A percentile compares a stretch with the other conserved stretches of the same genome.
Conservation (phyloP, 257 asterid genomes). For the Salvia splendens region DNA sequence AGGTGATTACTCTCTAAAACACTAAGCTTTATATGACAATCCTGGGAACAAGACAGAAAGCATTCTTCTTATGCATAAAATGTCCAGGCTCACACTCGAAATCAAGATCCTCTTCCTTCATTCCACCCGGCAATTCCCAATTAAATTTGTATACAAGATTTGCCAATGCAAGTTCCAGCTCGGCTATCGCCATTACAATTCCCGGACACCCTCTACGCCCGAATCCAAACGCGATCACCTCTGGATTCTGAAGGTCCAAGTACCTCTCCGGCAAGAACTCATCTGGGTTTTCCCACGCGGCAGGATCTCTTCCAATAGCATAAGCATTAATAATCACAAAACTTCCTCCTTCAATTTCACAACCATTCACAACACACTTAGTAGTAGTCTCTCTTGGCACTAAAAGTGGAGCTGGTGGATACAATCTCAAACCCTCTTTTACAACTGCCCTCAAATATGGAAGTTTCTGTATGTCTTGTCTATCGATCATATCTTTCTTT, state of each 20-base stretch:
- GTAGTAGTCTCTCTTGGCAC: slow-evolving; percentile 25
- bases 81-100: no score
- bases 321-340: slow-evolving; percentile 30
- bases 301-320: slow-evolving; percentile 27
- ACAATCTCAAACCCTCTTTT: no score
- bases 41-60: no score
- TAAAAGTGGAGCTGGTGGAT: no score
- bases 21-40: no score
- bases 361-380: slow-evolving; percentile 25
- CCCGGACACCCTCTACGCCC: slow-evolving; percentile 1
- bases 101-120: no score
- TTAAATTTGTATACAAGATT: not conserved
- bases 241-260: slow-evolving; percentile 27
- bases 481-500: not conserved
- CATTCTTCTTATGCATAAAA: no score
- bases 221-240: not conserved
- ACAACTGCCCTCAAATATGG: not conserved
- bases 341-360: slow-evolving; percentile 26
- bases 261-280: slow-evolving; percentile 38
- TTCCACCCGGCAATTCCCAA: not conserved
- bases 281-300: slow-evolving; percentile 29
- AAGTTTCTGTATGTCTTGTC: slow-evolving; percentile 14
- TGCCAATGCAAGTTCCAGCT: not conserved
- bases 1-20: no score
- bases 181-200: not conserved